Conservation (phyloP, 1,284 basidiomycete species). For the Cutaneotrichosporon dermatis region DNA sequence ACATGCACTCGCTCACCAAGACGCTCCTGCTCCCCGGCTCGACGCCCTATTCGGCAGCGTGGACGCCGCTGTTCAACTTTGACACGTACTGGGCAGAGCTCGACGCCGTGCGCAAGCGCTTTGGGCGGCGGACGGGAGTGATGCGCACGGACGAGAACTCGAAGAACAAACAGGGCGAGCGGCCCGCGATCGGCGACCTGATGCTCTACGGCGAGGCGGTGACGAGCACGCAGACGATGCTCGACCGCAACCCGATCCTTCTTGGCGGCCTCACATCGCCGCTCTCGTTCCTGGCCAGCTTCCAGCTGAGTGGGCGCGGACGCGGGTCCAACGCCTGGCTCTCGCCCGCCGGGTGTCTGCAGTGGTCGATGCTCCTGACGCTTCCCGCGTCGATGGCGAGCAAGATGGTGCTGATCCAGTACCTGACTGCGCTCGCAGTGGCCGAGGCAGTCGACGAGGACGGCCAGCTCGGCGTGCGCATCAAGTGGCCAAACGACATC, state of each 20-base stretch:
- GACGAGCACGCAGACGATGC: slow-evolving; percentile 90
- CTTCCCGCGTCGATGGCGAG: slow-evolving; percentile 57
- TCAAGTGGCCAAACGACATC: slow-evolving; percentile 99
- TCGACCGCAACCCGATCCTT: slow-evolving; percentile 82
- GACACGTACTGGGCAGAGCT: slow-evolving; percentile 47
- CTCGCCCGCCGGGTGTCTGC: slow-evolving; percentile 82
- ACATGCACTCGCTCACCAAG: slow-evolving; percentile 40
- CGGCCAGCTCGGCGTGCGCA: slow-evolving; percentile 60
- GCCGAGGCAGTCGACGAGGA: slow-evolving; percentile 62
- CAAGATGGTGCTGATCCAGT: slow-evolving; percentile 88
- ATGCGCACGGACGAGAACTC: slow-evolving; percentile 23
- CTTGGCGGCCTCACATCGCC: slow-evolving; percentile 69
- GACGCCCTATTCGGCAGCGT: slow-evolving; percentile 28
- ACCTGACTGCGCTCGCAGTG: slow-evolving; percentile 86
- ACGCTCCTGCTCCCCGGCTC: slow-evolving; percentile 36
- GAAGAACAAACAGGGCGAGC: slow-evolving; percentile 13
- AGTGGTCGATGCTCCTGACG: slow-evolving; percentile 75
- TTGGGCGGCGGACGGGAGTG: slow-evolving; percentile 31
- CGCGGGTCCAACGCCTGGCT: slow-evolving; percentile 89
- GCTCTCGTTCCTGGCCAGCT: slow-evolving; percentile 69
- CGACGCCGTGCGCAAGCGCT: slow-evolving; percentile 34
- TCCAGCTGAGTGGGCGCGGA: slow-evolving; percentile 83
- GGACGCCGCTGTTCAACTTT: slow-evolving; percentile 53
- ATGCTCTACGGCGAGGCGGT: slow-evolving; percentile 84
- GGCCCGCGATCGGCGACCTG: slow-evolving; percentile 60